Evolutionary conservation across 139 green algal genomes (phyloP).

Genomic region (Chlamydomonas sp.): DNA sequence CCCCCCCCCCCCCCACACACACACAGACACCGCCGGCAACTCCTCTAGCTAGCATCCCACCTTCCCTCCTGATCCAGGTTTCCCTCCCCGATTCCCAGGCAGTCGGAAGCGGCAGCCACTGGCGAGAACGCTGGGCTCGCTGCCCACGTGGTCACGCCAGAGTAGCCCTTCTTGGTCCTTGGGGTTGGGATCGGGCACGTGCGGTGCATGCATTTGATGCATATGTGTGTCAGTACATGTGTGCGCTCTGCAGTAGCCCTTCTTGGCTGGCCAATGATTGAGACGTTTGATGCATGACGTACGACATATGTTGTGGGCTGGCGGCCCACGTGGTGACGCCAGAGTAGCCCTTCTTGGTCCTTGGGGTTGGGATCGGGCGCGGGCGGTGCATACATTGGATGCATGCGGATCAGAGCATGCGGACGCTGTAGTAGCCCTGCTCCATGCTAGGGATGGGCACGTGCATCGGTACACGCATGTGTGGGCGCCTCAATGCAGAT

Average conservation of each 20-base stretch:
- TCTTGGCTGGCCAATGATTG: too few species aligned
- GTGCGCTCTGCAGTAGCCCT: too few species aligned
- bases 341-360: slow-evolving; percentile 7
- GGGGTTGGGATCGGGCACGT: background rate
- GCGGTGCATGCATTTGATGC: background rate
- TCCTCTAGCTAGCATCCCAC: too few species aligned
- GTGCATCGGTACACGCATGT: too few species aligned
- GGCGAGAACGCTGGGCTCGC: slow-evolving; percentile 16
- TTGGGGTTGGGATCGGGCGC: background rate
- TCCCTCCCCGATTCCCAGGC: slow-evolving; percentile 21
- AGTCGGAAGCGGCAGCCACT: slow-evolving; percentile 21
- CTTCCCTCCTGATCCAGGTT: slow-evolving; percentile 43
- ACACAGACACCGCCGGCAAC: background rate
- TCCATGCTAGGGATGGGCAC: too few species aligned
- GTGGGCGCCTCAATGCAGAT: too few species aligned
- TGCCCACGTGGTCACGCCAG: slow-evolving; percentile 31
- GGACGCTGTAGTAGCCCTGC: too few species aligned
- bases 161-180: slow-evolving; percentile 9
- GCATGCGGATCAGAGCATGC: background rate
- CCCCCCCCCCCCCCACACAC: background rate
- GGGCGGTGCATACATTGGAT: background rate
- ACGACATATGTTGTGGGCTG: too few species aligned
- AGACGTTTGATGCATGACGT: too few species aligned
- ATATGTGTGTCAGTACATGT: too few species aligned
- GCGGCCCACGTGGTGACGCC: slow-evolving; percentile 31